Percentiles rank a stretch among this genome's conserved stretches.
These are phyloP conservation scores for Exobasidium rhododendri DNA, from an alignment of 1,284 basidiomycete species.

Conservation along the genomic window DNA sequence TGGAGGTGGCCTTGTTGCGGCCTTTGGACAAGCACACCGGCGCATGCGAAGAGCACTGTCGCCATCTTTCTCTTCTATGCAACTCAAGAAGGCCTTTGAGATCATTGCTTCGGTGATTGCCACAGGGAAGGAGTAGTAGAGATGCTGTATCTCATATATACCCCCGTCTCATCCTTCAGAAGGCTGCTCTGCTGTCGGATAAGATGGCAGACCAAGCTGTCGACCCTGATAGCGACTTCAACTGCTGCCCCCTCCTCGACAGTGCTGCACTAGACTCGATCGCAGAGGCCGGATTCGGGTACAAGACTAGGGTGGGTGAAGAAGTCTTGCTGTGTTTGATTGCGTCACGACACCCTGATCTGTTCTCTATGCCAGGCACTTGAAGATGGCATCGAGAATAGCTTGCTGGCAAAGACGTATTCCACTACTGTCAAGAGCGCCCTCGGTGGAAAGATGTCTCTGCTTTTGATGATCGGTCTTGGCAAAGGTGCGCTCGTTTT, in stretches of 20 bases:
- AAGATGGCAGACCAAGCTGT: background rate
- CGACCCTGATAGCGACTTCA: background rate
- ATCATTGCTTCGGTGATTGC: background rate
- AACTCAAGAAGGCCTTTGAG: background rate
- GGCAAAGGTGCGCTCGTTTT: background rate
- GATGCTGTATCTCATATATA: background rate
- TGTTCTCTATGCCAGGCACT: background rate
- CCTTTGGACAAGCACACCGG: background rate
- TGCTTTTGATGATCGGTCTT: background rate
- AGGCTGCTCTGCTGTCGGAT: background rate
- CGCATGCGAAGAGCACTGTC: background rate
- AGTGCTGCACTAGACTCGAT: background rate
- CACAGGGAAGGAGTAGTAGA: background rate
- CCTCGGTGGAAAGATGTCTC: background rate
- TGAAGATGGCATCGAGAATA: background rate
- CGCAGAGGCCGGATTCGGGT: conserved; percentile 3
- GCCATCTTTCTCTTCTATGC: background rate
- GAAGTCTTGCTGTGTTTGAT: background rate
- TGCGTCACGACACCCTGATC: background rate
- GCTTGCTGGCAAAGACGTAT: background rate
- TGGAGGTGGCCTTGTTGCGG: conserved; percentile 5
- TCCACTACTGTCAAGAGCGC: background rate
- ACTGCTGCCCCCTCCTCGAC: background rate
- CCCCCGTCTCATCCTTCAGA: background rate
- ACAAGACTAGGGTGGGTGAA: conserved; percentile 1